A percentile compares a stretch with the other conserved stretches of the same genome.
phyloP scores from a whole-genome alignment of 164 flowering plant species.

The Dillenia suffruticosa region DNA sequence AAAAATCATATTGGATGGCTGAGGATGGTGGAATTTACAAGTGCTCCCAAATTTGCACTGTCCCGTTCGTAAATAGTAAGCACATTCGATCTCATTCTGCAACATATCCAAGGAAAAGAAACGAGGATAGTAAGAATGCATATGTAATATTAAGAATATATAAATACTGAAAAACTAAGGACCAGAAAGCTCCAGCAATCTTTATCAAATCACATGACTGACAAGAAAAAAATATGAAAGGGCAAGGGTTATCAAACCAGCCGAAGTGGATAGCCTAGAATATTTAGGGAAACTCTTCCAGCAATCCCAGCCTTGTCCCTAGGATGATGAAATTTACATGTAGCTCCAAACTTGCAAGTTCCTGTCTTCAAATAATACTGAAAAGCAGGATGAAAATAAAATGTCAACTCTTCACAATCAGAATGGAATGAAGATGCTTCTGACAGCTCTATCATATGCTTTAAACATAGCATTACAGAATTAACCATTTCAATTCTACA shows the following conservation, averaged over 20 bases:
- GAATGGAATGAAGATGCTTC: too few species aligned
- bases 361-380: slow-evolving; percentile 96
- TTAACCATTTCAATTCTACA: too few species aligned
- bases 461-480: too few species aligned
- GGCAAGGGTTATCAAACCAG: slow-evolving; percentile 48
- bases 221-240: not conserved
- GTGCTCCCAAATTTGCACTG: slow-evolving; percentile 91
- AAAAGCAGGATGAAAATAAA: slow-evolving; percentile 11
- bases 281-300: slow-evolving; percentile 74
- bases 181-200: not conserved
- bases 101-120: slow-evolving; percentile 6
- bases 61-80: slow-evolving; percentile 94
- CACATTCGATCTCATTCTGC: slow-evolving; percentile 87
- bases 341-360: slow-evolving; percentile 94
- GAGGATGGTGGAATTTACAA: slow-evolving; percentile 97
- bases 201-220: slow-evolving; percentile 1
- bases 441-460: too few species aligned
- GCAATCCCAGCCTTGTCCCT: slow-evolving; percentile 90
- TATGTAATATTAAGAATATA: not conserved
- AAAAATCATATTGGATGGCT: slow-evolving; percentile 66
- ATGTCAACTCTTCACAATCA: slow-evolving; percentile 2
- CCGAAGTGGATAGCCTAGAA: slow-evolving; percentile 93
- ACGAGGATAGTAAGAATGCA: not conserved
- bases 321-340: slow-evolving; percentile 98
- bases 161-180: slow-evolving; percentile 4